phyloP scores from a whole-genome alignment of 176 grass and related monocot genomes.

The Pontederia paniculata region DNA sequence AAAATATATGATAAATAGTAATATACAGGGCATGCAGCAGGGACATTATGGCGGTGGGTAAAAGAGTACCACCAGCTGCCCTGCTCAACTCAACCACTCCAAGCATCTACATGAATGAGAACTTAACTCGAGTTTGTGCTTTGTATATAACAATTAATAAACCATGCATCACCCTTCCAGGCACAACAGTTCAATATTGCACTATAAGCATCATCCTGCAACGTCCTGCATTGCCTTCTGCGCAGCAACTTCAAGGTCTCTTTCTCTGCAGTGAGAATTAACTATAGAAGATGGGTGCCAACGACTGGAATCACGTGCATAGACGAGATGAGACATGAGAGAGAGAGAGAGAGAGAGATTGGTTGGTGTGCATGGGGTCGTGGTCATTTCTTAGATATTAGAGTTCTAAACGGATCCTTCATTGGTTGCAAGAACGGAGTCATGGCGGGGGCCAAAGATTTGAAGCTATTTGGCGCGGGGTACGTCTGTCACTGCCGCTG shows the following conservation, averaged over 20 bases:
- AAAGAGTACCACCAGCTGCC: not conserved
- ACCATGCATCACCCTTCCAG: not conserved
- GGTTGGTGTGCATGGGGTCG: not conserved
- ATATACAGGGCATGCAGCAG: not conserved
- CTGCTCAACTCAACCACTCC: not conserved
- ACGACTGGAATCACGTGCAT: not conserved
- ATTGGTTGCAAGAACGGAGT: not conserved
- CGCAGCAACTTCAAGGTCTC: slow-evolving; percentile 1
- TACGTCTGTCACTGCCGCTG: not conserved
- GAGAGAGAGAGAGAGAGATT: not conserved
- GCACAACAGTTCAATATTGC: not conserved
- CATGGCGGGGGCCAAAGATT: not conserved
- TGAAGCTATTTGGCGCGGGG: no score
- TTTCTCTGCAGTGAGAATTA: not conserved
- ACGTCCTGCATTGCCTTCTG: no score
- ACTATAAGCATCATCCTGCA: not conserved
- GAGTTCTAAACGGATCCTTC: no score
- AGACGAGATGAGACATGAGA: not conserved
- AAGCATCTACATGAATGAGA: no score
- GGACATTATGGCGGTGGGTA: not conserved
- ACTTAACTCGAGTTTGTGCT: not conserved
- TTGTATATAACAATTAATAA: not conserved
- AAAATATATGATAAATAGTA: no score
- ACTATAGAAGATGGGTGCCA: not conserved
- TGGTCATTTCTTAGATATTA: not conserved